These are phyloP conservation scores for Apiospora rasikravindrae DNA, from an alignment of 2,329 filamentous ascomycete genomes.

Conservation along the genomic window DNA sequence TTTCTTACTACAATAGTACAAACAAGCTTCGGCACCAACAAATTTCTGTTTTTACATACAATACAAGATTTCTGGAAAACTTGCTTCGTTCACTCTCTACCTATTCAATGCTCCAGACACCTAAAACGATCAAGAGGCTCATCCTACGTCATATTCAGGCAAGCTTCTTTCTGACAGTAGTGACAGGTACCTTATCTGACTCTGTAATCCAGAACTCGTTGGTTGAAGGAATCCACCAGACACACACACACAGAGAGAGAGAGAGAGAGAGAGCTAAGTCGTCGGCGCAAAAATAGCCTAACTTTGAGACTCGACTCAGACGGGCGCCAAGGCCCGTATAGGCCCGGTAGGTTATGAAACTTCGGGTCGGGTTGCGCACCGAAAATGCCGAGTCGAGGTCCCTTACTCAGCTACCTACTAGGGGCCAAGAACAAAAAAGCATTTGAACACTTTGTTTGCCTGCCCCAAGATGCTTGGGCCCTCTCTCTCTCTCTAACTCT, in stretches of 20 bases:
- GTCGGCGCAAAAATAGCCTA: not conserved
- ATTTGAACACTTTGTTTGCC: not conserved
- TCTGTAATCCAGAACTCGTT: no score
- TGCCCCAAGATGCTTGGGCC: not conserved
- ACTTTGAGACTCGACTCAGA: slow-evolving; percentile 2
- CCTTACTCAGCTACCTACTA: not conserved
- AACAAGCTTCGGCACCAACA: not conserved
- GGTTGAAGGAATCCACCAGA: not conserved
- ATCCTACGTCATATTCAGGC: not conserved
- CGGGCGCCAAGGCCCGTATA: not conserved
- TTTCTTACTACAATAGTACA: slow-evolving; percentile 15
- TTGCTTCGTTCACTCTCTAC: not conserved
- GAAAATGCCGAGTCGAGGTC: not conserved
- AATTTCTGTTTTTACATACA: not conserved
- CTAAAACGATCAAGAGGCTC: not conserved
- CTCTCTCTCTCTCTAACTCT: not conserved
- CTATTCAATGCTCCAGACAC: not conserved
- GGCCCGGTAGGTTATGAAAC: not conserved
- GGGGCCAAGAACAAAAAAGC: not conserved
- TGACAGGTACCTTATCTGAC: not conserved
- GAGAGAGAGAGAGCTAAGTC: not conserved
- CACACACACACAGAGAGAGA: not conserved
- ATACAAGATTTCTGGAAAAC: not conserved
- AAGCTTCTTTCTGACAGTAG: not conserved
- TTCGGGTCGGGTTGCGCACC: not conserved